Evolutionary conservation across 2,329 filamentous ascomycete species (phyloP), one percentile per base, ranked within the genome.

Genomic region (Aquanectria penicillioides): DNA sequence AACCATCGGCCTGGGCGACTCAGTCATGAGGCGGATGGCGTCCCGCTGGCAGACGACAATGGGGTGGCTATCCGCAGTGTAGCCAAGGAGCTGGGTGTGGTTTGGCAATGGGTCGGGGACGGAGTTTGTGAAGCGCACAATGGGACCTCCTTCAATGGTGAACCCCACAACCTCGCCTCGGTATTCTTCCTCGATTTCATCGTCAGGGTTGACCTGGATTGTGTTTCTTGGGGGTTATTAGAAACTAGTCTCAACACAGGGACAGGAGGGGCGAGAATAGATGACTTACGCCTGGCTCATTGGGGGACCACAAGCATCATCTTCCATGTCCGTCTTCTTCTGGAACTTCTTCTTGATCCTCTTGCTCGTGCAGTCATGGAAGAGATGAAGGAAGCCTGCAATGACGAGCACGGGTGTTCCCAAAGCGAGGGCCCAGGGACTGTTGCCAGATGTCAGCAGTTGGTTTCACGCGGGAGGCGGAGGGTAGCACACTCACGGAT

Each of bases 401-500:
- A 86, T 83, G 23, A 87, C 84, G 8, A 87, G 76, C 2, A 87
- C 83, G 0, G 85, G 85, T 0, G 85, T 88, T 6, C 85, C 85
- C 11, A 88, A 70, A 11, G 85, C 85, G 6, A 88, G 79, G 2
- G 82, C 84, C 85, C 85, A 88, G 0, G 81, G 81, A 13, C 79
- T 81, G 33, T 31, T 25, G 17, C 3, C 23, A 33, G n/a, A n/a
- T 41, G 61, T 65, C 38, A 57, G 52, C 23, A 18, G 10, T 13
- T 22, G 18, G n/a, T 5, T 33, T 12, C 7, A 8, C 4, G 7
- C 17, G 13, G 26, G 5, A 15, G 13, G 20, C 17, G 13, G 26
- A 5, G 22, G 13, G 20, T 22, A 7, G 6, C 40, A 22, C 6
- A 76, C 82, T 74, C 64, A 84, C 75, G 85, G 85, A n/a, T 84